Evolutionary conservation across 305 asterid genomes (phyloP).

Genomic region (Solanum hybrid): DNA sequence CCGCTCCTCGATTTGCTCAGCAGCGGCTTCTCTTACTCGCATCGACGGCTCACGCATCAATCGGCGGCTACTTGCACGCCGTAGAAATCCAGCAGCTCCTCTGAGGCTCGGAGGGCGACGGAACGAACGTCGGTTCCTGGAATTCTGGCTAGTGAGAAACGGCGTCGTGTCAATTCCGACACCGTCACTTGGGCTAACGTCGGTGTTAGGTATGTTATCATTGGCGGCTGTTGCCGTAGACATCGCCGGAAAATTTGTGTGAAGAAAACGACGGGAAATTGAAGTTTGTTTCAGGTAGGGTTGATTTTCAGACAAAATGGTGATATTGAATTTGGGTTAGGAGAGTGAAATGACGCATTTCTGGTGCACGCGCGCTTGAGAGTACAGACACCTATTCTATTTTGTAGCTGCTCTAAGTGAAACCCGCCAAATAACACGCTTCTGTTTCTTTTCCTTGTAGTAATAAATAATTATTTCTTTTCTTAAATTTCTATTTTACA

Average conservation of each 20-base stretch:
- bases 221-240: neutral
- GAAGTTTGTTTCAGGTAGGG: neutral
- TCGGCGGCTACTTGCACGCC: slow-evolving; percentile 75
- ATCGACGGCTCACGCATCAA: slow-evolving; percentile 78
- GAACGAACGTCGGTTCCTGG: slow-evolving; percentile 36
- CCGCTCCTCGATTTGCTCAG: slow-evolving; percentile 79
- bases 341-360: neutral
- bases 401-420: neutral
- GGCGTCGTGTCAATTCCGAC: slow-evolving; percentile 38
- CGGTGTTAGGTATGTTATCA: neutral
- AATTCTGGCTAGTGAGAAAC: slow-evolving; percentile 48
- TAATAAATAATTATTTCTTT: too few species aligned
- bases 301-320: neutral
- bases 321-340: neutral
- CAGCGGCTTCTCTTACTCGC: slow-evolving; percentile 74
- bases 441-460: neutral
- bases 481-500: neutral
- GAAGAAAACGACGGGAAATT: neutral
- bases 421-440: neutral
- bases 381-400: neutral
- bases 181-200: neutral
- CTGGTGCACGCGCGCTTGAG: neutral
- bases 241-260: neutral
- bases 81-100: slow-evolving; percentile 72
- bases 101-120: slow-evolving; percentile 57